phyloP scores from a whole-genome alignment of 106 monocot genomes.

The Allium sativum region DNA sequence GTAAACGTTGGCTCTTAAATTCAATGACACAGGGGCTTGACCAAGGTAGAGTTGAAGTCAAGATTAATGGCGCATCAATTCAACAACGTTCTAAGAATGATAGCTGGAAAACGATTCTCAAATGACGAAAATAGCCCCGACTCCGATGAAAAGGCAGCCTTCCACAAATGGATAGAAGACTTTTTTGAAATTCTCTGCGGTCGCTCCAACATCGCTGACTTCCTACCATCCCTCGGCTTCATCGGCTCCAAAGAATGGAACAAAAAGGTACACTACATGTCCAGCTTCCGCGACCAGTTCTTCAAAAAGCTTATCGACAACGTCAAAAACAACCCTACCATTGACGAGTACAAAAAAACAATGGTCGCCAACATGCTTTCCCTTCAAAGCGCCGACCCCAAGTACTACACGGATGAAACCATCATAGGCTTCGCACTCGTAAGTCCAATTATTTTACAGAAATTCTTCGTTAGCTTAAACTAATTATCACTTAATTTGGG shows the following conservation, averaged over 20 bases:
- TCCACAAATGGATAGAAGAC: not conserved
- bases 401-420: constrained; percentile 29
- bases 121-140: constrained; percentile 10
- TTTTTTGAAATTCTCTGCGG: not conserved
- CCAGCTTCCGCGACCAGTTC: not conserved
- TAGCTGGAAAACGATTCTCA: constrained; percentile 5
- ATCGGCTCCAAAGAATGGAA: not conserved
- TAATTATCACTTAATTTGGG: not conserved
- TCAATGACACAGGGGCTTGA: no score
- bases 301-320: constrained; percentile 6
- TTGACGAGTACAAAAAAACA: constrained; percentile 1
- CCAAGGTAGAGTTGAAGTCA: constrained; percentile 7
- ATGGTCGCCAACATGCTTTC: constrained; percentile 10
- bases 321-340: not conserved
- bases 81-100: constrained; percentile 8
- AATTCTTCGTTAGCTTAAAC: no score
- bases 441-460: not conserved
- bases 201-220: constrained; percentile 1
- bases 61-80: constrained; percentile 2
- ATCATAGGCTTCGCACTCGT: constrained; percentile 37
- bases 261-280: not conserved
- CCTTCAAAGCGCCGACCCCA: constrained; percentile 8
- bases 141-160: not conserved
- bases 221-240: constrained; percentile 2
- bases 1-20: no score